phyloP scores from a whole-genome alignment of 345 rosid species.

The Abelmoschus esculentus region DNA sequence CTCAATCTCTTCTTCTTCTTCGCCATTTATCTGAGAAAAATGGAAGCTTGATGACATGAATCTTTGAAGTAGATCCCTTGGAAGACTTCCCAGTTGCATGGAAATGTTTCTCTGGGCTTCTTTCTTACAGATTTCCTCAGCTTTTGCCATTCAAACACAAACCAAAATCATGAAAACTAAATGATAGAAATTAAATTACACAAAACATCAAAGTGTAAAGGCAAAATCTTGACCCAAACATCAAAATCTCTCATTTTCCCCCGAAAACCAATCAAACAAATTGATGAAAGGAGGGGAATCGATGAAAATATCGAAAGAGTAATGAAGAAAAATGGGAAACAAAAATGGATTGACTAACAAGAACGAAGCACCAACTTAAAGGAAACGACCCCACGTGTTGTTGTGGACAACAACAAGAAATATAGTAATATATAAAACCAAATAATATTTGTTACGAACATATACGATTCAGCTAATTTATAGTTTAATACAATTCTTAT shows the following conservation, averaged over 20 bases:
- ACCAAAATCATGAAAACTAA: not conserved
- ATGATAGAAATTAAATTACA: not conserved
- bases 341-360: not conserved
- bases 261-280: not conserved
- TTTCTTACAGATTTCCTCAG: constrained; percentile 23
- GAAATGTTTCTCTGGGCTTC: constrained; percentile 20
- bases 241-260: constrained; percentile 15
- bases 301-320: not conserved
- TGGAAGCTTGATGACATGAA: not conserved
- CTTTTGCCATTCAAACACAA: constrained; percentile 24
- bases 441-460: not conserved
- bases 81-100: constrained; percentile 15
- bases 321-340: too few species aligned
- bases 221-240: constrained; percentile 4
- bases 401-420: not conserved
- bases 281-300: not conserved
- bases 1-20: constrained; percentile 50
- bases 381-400: constrained; percentile 19
- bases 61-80: constrained; percentile 35
- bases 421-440: not conserved
- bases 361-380: constrained; percentile 4
- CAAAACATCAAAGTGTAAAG: not conserved
- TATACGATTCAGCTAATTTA: too few species aligned
- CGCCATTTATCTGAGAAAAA: constrained; percentile 18
- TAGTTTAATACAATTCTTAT: too few species aligned